Percentiles rank a stretch among this genome's conserved stretches.
Evolutionary conservation across 169 alveolate species (phyloP).

Genomic region (Cryptosporidium felis): DNA sequence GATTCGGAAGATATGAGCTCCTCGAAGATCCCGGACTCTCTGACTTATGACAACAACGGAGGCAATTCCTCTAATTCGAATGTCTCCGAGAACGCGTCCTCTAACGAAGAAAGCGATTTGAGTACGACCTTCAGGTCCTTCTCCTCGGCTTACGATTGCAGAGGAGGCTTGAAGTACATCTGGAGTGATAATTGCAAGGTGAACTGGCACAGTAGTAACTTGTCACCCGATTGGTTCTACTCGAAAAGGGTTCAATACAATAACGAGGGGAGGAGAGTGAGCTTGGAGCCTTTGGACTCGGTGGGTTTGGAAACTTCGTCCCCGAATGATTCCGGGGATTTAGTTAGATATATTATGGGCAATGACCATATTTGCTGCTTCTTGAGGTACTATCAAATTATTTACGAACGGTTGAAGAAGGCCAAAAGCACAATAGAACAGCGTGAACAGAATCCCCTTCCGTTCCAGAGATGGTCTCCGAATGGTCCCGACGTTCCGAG

Average conservation of each 20-base stretch:
- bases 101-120: constrained; percentile 56
- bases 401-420: constrained; percentile 78
- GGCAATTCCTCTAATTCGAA: constrained; percentile 14
- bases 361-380: constrained; percentile 74
- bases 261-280: not conserved
- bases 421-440: constrained; percentile 72
- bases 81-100: constrained; percentile 23
- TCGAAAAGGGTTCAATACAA: constrained; percentile 4
- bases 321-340: not conserved
- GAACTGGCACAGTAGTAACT: constrained; percentile 49
- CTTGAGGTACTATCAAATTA: constrained; percentile 73
- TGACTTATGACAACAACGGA: not conserved
- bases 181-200: constrained; percentile 69
- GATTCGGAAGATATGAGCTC: constrained; percentile 50
- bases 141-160: constrained; percentile 49
- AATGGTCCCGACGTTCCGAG: constrained; percentile 71
- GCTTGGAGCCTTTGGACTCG: not conserved
- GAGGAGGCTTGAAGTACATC: constrained; percentile 55
- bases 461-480: constrained; percentile 72
- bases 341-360: constrained; percentile 65
- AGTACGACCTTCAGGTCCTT: constrained; percentile 31
- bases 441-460: constrained; percentile 52
- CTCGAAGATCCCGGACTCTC: not conserved
- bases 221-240: constrained; percentile 69
- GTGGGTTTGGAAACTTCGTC: too few relatives aligned